These are phyloP conservation scores for Emergomyces africanus DNA, from an alignment of 2,329 filamentous ascomycete species.

Conservation along the genomic window DNA sequence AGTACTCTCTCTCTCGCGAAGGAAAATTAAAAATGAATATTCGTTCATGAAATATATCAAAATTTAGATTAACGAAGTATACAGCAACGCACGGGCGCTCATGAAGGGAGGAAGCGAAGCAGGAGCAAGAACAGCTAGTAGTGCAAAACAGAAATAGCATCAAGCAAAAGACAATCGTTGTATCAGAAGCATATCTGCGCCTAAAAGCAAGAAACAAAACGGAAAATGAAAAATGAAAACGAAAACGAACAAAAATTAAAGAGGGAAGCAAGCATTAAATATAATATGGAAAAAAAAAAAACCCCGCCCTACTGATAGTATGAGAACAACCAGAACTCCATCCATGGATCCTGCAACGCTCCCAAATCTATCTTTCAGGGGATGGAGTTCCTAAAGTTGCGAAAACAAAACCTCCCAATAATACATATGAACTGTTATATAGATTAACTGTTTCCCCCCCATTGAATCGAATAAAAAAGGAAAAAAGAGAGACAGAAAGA, in stretches of 20 bases:
- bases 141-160: neutral
- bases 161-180: neutral
- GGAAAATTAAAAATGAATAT: neutral
- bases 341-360: neutral
- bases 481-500: neutral
- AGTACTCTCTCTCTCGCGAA: neutral
- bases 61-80: neutral
- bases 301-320: neutral
- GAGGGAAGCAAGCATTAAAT: neutral
- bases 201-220: neutral
- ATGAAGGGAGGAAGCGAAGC: neutral
- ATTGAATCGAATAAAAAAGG: neutral
- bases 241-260: neutral
- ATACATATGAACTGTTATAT: neutral
- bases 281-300: neutral
- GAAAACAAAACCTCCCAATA: neutral
- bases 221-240: neutral
- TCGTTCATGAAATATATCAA: neutral
- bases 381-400: neutral
- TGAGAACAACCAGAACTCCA: neutral
- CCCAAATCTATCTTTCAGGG: neutral
- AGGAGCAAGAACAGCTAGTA: neutral
- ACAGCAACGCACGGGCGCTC: neutral
- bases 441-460: neutral
- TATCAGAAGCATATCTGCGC: neutral